Percentiles rank a stretch among this genome's conserved stretches.
These are phyloP conservation scores for Diversispora eburnea DNA, from an alignment of 192 early-diverging fungal genomes.

Conservation along the genomic window DNA sequence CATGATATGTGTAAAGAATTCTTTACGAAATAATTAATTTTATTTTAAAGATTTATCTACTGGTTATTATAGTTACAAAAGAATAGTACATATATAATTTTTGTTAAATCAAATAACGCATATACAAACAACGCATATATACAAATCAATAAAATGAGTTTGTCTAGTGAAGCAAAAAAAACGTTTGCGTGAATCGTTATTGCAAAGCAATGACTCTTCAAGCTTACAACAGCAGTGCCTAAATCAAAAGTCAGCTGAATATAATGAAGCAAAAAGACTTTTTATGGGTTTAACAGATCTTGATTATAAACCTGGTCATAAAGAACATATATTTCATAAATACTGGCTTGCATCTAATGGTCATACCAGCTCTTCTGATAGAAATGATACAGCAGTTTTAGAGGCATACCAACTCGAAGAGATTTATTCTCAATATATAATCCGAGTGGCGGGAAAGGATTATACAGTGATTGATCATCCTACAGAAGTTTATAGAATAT, in stretches of 20 bases:
- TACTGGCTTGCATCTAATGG: background rate
- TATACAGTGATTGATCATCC: background rate
- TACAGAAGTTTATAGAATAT: background rate
- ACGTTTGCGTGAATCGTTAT: background rate
- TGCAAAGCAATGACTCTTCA: too few relatives aligned
- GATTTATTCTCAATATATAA: background rate
- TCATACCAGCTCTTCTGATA: background rate
- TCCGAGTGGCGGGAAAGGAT: background rate
- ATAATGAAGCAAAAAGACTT: background rate
- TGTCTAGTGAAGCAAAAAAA: background rate
- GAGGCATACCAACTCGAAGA: background rate
- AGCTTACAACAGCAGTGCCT: background rate
- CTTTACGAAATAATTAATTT: too few relatives aligned
- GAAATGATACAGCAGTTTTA: background rate
- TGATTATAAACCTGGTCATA: background rate
- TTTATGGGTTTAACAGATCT: slow-evolving; percentile 1
- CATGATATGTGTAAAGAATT: too few relatives aligned
- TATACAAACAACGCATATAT: too few relatives aligned
- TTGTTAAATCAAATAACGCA: too few relatives aligned
- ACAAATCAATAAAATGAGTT: too few relatives aligned
- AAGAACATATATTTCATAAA: background rate
- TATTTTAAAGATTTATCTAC: too few relatives aligned
- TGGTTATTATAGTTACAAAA: too few relatives aligned
- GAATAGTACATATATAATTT: too few relatives aligned
- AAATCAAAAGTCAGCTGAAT: background rate